These are phyloP conservation scores for Neodidymelliopsis sp. DNA, from an alignment of 2,329 filamentous ascomycete genomes.

Conservation along the genomic window DNA sequence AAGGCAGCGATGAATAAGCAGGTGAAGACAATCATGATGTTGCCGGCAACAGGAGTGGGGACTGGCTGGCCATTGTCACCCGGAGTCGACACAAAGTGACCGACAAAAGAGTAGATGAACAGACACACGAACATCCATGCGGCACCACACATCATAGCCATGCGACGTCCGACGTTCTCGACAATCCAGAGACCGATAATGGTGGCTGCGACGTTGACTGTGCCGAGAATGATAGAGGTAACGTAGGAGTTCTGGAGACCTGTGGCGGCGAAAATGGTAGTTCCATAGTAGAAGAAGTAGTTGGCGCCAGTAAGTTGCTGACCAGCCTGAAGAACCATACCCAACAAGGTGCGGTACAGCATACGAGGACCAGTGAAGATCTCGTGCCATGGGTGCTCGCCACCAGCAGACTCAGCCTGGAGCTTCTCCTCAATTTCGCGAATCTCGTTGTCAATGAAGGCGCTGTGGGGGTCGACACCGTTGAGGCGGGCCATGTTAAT, in stretches of 20 bases:
- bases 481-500: slow-evolving; percentile 62
- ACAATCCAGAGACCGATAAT: slow-evolving; percentile 57
- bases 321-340: slow-evolving; percentile 68
- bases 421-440: slow-evolving; percentile 64
- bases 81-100: slow-evolving; percentile 49
- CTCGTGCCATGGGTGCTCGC: slow-evolving; percentile 59
- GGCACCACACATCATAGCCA: slow-evolving; percentile 55
- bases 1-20: slow-evolving; percentile 73
- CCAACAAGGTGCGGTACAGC: slow-evolving; percentile 68
- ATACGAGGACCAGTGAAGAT: slow-evolving; percentile 72
- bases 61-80: slow-evolving; percentile 38
- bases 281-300: slow-evolving; percentile 68
- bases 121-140: slow-evolving; percentile 65
- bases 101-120: slow-evolving; percentile 60
- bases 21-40: slow-evolving; percentile 72
- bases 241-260: slow-evolving; percentile 55
- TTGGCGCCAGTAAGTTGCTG: slow-evolving; percentile 75
- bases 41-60: slow-evolving; percentile 57
- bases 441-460: slow-evolving; percentile 61
- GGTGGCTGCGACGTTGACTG: slow-evolving; percentile 58
- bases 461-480: slow-evolving; percentile 63
- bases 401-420: slow-evolving; percentile 57
- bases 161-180: slow-evolving; percentile 56
- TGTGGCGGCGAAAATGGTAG: slow-evolving; percentile 54
- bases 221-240: slow-evolving; percentile 58